Evolutionary conservation across 768 basidiomycete genomes (phyloP), one percentile per base, ranked within the genome.

Genomic region (Xerocomellus chrysenteron): DNA sequence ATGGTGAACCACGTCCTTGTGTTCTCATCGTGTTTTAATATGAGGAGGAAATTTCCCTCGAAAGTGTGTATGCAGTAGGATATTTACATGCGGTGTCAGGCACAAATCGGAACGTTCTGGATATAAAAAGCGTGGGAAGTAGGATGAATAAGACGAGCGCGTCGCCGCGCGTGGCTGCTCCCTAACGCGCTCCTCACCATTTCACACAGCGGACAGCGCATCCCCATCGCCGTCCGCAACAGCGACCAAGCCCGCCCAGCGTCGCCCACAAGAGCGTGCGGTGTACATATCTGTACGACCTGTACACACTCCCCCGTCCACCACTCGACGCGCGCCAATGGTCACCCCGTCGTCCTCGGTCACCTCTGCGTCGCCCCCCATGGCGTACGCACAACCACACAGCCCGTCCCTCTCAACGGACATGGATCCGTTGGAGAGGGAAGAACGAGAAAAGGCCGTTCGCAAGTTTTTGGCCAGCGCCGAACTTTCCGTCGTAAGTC

Each of bases 321-420:
- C 8, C 48, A 44, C 12, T 54, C 32, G 71, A 65, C 72, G 72
- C 70, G 70, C 70, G 57, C 59, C 66, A 64, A 92, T 91, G 90
- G 85, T 88, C 66, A 86, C 89, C 39, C 87, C 90, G 55, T 83
- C 87, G 58, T 91, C 88, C 64, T 88, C 89, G 59, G 81, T 87
- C 65, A 92, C 90, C 69, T 90, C 90, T 56, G 85, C 87, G 66
- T 92, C 90, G 48, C 90, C 90, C 26, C 85, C 86, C 60, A 78
- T 85, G 70, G 73, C 81, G 68, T 88, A 82, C 76, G 76, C 83
- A 55, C 78, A 79, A 55, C 80, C 72, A 35, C 62, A 74, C 71
- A 71, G 74, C 45, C 65, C 74, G 52, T 72, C 74, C 32, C 63
- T 77, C 62, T 73, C 76, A 57, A 70, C 71, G 14, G 80, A 82